Base-by-base conservation (phyloP, 106 monocot genomes). In the Apostasia ramifera region DNA sequence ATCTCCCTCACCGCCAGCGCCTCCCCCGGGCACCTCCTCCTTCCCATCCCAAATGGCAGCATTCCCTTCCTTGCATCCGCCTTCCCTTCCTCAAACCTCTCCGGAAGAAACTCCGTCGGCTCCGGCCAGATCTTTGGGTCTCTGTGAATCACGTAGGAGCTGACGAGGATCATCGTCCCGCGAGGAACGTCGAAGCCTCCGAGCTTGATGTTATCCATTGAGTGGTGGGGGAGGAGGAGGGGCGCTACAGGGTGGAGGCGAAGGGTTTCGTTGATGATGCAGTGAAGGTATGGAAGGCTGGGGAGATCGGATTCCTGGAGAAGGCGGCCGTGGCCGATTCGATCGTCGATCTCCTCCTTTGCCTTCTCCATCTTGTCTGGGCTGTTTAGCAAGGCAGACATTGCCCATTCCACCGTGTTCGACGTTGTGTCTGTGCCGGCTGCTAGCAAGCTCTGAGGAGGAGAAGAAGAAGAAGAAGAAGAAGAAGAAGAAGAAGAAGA, bases 111-210 rank as follows among this genome's bases (percentile, higher is more conserved):
- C 45, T 76, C 40, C 0, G 2, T 3, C 1, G 69, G 53, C 10
- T 69, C 45, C 3, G 7, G 42, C 62, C 69, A 76, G 2, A 47
- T 42, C 37, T 47, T 26, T 1, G 52, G 52, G 44, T 70, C 69
- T 9, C 76, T 69, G 0, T 76, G 76, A 5, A 76, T 76, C 42
- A 52, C 48, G 39, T 70, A 63, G 4, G 76, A 69, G 47, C 70
- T 76, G 12, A 76, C 69, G 37, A 76, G 10, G 2, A 76, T 61
- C 61, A 69, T 76, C 4, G 76, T 76, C 1, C 76, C 62, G 1
- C 8, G 8, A 1, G 69, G 54, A 5, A 76, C 10, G 6, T 40
- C 42, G 53, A 47, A 76, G 41, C 69, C 69, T 47, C 61, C 61
- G 0, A 76, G 69, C 3, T 9, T 53, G 43, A 69, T 69, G 2